Evolutionary conservation across 2,329 filamentous ascomycete species (phyloP).

Genomic region (Pseudocercospora vitis): DNA sequence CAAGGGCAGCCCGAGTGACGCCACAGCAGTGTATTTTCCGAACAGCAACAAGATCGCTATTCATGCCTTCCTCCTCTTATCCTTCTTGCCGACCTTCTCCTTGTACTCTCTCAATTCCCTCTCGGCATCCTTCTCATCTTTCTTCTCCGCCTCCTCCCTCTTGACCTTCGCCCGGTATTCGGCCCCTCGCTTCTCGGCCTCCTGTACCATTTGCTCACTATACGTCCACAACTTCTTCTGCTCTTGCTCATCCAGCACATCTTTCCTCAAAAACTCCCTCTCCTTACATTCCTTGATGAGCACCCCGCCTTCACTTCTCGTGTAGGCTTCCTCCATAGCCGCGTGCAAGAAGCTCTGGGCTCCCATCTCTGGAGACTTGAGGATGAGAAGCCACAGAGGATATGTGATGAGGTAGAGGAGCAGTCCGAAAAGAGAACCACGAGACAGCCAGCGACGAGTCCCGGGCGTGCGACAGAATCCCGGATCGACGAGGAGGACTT

Average conservation of each 20-base stretch:
- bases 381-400: slow-evolving; percentile 77
- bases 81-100: slow-evolving; percentile 38
- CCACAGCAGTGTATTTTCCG: neutral
- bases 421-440: slow-evolving; percentile 79
- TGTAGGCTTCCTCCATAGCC: slow-evolving; percentile 74
- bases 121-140: slow-evolving; percentile 38
- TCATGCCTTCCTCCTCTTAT: slow-evolving; percentile 23
- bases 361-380: slow-evolving; percentile 81
- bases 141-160: slow-evolving; percentile 46
- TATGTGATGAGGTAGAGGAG: slow-evolving; percentile 74
- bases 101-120: slow-evolving; percentile 37
- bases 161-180: slow-evolving; percentile 60
- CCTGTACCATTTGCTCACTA: slow-evolving; percentile 80
- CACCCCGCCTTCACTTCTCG: slow-evolving; percentile 64
- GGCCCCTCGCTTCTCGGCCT: slow-evolving; percentile 76
- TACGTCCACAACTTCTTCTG: slow-evolving; percentile 88
- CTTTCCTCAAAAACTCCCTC: slow-evolving; percentile 67
- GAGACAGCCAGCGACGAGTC: slow-evolving; percentile 80
- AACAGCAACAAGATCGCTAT: neutral
- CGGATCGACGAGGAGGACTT: slow-evolving; percentile 84
- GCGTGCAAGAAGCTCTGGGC: slow-evolving; percentile 85
- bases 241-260: slow-evolving; percentile 72
- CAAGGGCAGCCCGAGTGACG: no score
- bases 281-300: slow-evolving; percentile 87
- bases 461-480: slow-evolving; percentile 83